Evolutionary conservation across 257 asterid species (phyloP).

Genomic region (Nicotiana undulata): DNA sequence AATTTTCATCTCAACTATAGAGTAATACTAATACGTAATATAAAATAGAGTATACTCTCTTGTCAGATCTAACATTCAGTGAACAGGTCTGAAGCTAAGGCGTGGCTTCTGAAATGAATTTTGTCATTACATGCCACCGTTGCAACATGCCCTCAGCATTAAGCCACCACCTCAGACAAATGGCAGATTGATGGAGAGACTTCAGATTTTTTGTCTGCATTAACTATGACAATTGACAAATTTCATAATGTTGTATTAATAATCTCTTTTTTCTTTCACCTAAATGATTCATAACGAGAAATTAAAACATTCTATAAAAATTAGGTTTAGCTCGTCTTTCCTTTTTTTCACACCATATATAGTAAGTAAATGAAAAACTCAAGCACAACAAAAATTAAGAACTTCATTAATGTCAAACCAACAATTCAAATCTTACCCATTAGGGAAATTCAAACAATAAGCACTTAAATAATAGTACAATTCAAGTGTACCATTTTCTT

Average conservation of each 20-base stretch:
- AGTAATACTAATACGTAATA: too few relatives aligned
- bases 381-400: neutral
- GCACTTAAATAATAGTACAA: too few relatives aligned
- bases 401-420: neutral
- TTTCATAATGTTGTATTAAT: neutral
- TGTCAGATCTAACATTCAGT: constrained; percentile 8
- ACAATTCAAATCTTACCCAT: neutral
- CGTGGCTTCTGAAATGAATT: neutral
- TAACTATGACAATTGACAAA: neutral
- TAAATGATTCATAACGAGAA: neutral
- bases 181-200: neutral
- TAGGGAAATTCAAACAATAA: neutral
- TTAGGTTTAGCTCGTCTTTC: neutral
- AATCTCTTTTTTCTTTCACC: too few relatives aligned
- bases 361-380: neutral
- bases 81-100: neutral
- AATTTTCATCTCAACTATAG: too few relatives aligned
- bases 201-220: neutral
- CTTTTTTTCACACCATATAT: neutral
- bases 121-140: neutral
- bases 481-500: too few relatives aligned
- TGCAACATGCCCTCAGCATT: too few relatives aligned
- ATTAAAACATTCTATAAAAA: neutral
- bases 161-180: neutral
- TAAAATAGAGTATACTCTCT: neutral